These are phyloP conservation scores for Cantharellus anzutake DNA, from an alignment of 768 basidiomycete species.

Conservation along the genomic window DNA sequence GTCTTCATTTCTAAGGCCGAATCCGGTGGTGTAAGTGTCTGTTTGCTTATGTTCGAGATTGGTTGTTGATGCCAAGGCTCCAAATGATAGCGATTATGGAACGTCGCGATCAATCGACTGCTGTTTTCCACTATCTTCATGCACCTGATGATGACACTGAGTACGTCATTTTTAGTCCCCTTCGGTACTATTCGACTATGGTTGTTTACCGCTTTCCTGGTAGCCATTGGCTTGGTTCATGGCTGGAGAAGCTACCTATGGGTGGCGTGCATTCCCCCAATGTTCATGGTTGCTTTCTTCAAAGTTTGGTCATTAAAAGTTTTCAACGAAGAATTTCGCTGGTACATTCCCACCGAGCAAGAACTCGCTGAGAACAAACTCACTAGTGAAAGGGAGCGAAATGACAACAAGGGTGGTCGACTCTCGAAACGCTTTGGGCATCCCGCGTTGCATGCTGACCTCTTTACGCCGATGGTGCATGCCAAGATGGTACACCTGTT, in stretches of 20 bases:
- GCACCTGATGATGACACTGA: slow-evolving; percentile 73
- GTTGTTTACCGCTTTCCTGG: slow-evolving; percentile 9
- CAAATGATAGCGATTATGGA: slow-evolving; percentile 61
- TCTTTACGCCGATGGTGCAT: slow-evolving; percentile 80
- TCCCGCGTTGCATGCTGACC: slow-evolving; percentile 68
- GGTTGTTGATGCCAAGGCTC: neutral
- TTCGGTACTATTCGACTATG: slow-evolving; percentile 3
- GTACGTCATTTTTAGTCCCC: slow-evolving; percentile 29
- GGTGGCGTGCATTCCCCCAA: slow-evolving; percentile 71
- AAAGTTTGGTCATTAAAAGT: slow-evolving; percentile 63
- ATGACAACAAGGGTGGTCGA: slow-evolving; percentile 50
- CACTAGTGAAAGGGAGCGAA: slow-evolving; percentile 40
- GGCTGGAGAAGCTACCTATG: slow-evolving; percentile 52
- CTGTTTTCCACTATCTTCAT: slow-evolving; percentile 63
- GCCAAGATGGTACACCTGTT: slow-evolving; percentile 69
- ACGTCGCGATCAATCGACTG: slow-evolving; percentile 79
- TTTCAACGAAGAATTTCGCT: slow-evolving; percentile 52
- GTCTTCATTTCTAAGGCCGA: slow-evolving; percentile 79
- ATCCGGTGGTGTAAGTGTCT: slow-evolving; percentile 64
- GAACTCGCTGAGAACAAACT: slow-evolving; percentile 60
- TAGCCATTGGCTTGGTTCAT: slow-evolving; percentile 75
- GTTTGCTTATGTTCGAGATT: neutral
- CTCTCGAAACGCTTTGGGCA: slow-evolving; percentile 90
- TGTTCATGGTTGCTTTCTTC: slow-evolving; percentile 60
- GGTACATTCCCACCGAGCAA: slow-evolving; percentile 63